A percentile compares a stretch with the other conserved stretches of the same genome.
Conservation (phyloP, 352 stramenopile genomes). For the Phytophthora hibernalis region DNA sequence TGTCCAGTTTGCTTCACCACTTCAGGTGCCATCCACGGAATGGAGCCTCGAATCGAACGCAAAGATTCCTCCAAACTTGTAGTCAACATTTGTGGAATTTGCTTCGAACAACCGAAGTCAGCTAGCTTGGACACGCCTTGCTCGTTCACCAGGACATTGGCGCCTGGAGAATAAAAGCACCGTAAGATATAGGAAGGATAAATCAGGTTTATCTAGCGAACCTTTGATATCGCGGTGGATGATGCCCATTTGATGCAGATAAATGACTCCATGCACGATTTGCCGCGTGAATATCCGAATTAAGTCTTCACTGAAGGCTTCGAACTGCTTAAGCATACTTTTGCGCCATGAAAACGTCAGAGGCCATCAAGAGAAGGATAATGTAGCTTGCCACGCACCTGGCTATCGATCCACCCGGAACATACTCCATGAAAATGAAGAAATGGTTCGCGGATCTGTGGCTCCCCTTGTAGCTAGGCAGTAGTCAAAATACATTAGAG, state of each 20-base stretch:
- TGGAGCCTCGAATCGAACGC: constrained; percentile 82
- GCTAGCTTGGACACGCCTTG: constrained; percentile 89
- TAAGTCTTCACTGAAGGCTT: constrained; percentile 91
- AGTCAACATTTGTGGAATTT: constrained; percentile 81
- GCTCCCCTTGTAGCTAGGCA: constrained; percentile 80
- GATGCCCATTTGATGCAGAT: constrained; percentile 92
- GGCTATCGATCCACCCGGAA: constrained; percentile 92
- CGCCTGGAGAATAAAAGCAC: constrained; percentile 39
- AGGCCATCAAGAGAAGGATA: background rate
- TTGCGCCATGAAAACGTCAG: constrained; percentile 1
- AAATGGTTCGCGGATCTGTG: constrained; percentile 82
- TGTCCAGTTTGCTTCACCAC: constrained; percentile 81
- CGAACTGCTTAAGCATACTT: constrained; percentile 94
- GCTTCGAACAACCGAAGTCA: constrained; percentile 92
- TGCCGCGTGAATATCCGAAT: constrained; percentile 92
- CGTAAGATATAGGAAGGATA: background rate
- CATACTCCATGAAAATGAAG: constrained; percentile 98
- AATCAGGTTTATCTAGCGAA: constrained; percentile 3
- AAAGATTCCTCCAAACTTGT: constrained; percentile 86
- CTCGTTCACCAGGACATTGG: constrained; percentile 91
- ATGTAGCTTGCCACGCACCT: constrained; percentile 36
- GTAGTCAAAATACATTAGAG: constrained; percentile 25
- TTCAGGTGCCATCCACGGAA: constrained; percentile 88
- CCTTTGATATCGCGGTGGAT: constrained; percentile 96
- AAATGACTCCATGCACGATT: constrained; percentile 92